Evolutionary conservation across 139 green algal genomes (phyloP).

Genomic region (Medakamo hakoo): DNA sequence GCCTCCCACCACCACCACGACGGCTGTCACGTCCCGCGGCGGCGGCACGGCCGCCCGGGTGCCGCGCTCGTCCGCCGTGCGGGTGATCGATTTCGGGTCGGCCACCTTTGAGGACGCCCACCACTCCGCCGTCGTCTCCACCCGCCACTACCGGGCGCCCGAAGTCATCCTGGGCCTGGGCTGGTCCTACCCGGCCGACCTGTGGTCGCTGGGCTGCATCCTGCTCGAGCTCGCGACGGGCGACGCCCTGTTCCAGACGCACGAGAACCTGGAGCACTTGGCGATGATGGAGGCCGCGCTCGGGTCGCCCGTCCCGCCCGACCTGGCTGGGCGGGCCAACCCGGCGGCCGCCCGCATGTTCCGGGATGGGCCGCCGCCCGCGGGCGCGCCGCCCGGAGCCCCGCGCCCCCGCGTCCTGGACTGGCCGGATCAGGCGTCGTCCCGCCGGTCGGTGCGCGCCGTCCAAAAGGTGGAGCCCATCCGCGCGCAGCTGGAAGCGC

Average conservation of each 20-base stretch:
- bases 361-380: no score
- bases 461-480: slow-evolving; percentile 29
- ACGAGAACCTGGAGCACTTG: slow-evolving; percentile 97
- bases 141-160: slow-evolving; percentile 89
- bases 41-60: slow-evolving; percentile 17
- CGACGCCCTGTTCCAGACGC: slow-evolving; percentile 87
- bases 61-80: slow-evolving; percentile 42
- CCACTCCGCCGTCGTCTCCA: slow-evolving; percentile 68
- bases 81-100: slow-evolving; percentile 94
- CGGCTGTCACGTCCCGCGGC: neutral
- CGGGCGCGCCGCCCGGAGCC: neutral
- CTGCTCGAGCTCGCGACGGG: slow-evolving; percentile 85
- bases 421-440: slow-evolving; percentile 57
- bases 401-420: slow-evolving; percentile 26
- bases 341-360: neutral
- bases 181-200: slow-evolving; percentile 84
- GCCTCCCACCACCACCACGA: neutral
- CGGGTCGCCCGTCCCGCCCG: slow-evolving; percentile 43
- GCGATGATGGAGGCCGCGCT: slow-evolving; percentile 96
- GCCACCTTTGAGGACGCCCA: slow-evolving; percentile 87
- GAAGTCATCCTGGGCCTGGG: slow-evolving; percentile 89
- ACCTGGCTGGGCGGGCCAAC: slow-evolving; percentile 11
- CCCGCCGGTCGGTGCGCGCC: slow-evolving; percentile 52
- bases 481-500: slow-evolving; percentile 6
- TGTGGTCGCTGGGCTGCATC: slow-evolving; percentile 94